Evolutionary conservation across 1,284 basidiomycete genomes (phyloP).

Genomic region (Polyporus tsugae): DNA sequence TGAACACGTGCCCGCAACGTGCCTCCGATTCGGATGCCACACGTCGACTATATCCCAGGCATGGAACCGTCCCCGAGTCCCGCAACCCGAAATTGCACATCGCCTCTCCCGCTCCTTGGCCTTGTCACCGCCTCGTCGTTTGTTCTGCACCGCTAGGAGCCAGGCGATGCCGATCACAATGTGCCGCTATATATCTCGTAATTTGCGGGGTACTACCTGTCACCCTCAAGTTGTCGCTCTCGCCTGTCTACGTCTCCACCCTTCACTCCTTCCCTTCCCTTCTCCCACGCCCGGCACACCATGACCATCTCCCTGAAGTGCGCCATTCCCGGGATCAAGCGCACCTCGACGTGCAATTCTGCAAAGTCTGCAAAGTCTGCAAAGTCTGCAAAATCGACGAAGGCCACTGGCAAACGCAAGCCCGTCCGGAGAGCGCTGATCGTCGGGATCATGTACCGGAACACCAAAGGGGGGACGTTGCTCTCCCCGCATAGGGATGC

Average conservation of each 20-base stretch:
- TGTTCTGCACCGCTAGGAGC: not conserved
- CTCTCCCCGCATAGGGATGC: conserved; percentile 27
- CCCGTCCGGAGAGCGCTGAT: conserved; percentile 11
- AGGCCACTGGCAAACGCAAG: not conserved
- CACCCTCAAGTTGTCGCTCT: not conserved
- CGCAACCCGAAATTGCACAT: not conserved
- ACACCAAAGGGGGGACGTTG: conserved; percentile 6
- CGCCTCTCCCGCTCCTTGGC: not conserved
- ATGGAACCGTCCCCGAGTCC: not conserved
- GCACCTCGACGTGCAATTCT: not conserved
- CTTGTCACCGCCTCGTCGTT: not conserved
- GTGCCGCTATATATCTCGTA: not conserved
- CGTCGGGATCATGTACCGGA: conserved; percentile 8
- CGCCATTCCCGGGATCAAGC: not conserved
- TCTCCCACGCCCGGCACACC: not conserved
- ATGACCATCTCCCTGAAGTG: not conserved
- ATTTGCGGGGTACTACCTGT: not conserved
- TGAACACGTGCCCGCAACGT: not conserved
- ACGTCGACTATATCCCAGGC: not conserved
- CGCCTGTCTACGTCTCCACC: not conserved
- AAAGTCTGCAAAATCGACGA: too few species aligned
- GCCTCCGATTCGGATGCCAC: not conserved
- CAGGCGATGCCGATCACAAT: not conserved
- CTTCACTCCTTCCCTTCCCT: not conserved
- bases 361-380: not conserved